Conservation (phyloP, 805 yeast genomes). For the Yarrowia sp. region DNA sequence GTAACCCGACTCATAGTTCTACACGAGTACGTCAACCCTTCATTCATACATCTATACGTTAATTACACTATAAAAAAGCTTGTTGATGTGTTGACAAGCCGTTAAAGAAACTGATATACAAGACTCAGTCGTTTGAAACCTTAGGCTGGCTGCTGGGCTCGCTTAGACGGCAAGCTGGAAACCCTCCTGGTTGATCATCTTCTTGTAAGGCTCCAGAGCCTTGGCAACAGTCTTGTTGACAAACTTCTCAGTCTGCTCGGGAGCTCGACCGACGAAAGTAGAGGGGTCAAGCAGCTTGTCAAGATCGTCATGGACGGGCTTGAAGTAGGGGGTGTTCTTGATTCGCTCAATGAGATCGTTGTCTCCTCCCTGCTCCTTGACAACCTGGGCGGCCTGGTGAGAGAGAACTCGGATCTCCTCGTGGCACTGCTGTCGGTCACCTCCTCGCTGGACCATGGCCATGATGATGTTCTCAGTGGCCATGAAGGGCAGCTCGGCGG, state of each 20-base stretch:
- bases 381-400: slow-evolving; percentile 96
- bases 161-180: slow-evolving; percentile 75
- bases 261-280: slow-evolving; percentile 97
- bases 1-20: too few relatives aligned
- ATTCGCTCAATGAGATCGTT: slow-evolving; percentile 92
- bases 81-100: neutral
- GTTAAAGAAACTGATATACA: neutral
- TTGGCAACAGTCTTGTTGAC: slow-evolving; percentile 76
- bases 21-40: neutral
- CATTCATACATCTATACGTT: neutral
- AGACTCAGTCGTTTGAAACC: neutral
- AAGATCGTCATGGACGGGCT: slow-evolving; percentile 83
- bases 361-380: slow-evolving; percentile 97
- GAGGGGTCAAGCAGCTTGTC: slow-evolving; percentile 81
- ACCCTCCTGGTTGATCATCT: slow-evolving; percentile 58
- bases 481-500: slow-evolving; percentile 95
- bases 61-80: neutral
- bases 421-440: slow-evolving; percentile 96
- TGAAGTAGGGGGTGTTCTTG: slow-evolving; percentile 70
- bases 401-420: slow-evolving; percentile 95
- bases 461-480: slow-evolving; percentile 98
- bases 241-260: slow-evolving; percentile 94
- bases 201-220: slow-evolving; percentile 68
- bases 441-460: slow-evolving; percentile 99
- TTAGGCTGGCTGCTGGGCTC: neutral